Percentiles rank a stretch among this genome's conserved stretches.
Evolutionary conservation across 1,139 yeast genomes (phyloP).

Genomic region (Sugiyamaella paludigena): DNA sequence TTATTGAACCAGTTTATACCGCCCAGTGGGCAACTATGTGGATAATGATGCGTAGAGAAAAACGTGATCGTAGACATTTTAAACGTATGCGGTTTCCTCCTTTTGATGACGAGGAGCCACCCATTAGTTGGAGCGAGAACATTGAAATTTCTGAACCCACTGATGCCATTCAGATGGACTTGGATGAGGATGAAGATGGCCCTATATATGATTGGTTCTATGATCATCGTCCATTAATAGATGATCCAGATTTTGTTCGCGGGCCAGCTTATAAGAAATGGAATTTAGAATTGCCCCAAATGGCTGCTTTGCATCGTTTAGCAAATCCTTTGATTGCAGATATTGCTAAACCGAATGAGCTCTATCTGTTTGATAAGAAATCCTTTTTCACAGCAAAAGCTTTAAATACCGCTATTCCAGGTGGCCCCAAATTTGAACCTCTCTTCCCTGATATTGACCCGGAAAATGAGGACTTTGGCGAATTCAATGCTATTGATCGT

Average conservation of each 20-base stretch:
- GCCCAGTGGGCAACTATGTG: slow-evolving; percentile 98
- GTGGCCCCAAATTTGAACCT: slow-evolving; percentile 96
- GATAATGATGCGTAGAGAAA: slow-evolving; percentile 91
- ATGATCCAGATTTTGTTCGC: slow-evolving; percentile 53
- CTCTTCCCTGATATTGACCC: slow-evolving; percentile 66
- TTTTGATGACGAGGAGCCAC: slow-evolving; percentile 97
- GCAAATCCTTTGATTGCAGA: slow-evolving; percentile 70
- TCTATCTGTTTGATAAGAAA: slow-evolving; percentile 69
- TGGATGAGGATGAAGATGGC: slow-evolving; percentile 59
- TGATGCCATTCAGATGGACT: slow-evolving; percentile 63
- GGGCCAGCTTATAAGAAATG: slow-evolving; percentile 79
- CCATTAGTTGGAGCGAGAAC: slow-evolving; percentile 76
- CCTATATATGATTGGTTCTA: slow-evolving; percentile 73
- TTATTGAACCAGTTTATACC: slow-evolving; percentile 82
- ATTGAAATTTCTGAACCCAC: slow-evolving; percentile 69
- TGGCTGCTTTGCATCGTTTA: slow-evolving; percentile 65
- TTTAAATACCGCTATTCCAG: slow-evolving; percentile 80
- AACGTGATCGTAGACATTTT: slow-evolving; percentile 84
- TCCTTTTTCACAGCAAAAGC: slow-evolving; percentile 90
- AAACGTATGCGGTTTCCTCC: slow-evolving; percentile 93
- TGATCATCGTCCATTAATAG: slow-evolving; percentile 71
- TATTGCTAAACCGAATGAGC: slow-evolving; percentile 53
- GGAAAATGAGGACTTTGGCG: slow-evolving; percentile 75
- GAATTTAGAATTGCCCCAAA: slow-evolving; percentile 58
- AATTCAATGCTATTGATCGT: slow-evolving; percentile 84